Conservation (phyloP, 2,329 filamentous ascomycete species). For the Akanthomyces dipterigenus region DNA sequence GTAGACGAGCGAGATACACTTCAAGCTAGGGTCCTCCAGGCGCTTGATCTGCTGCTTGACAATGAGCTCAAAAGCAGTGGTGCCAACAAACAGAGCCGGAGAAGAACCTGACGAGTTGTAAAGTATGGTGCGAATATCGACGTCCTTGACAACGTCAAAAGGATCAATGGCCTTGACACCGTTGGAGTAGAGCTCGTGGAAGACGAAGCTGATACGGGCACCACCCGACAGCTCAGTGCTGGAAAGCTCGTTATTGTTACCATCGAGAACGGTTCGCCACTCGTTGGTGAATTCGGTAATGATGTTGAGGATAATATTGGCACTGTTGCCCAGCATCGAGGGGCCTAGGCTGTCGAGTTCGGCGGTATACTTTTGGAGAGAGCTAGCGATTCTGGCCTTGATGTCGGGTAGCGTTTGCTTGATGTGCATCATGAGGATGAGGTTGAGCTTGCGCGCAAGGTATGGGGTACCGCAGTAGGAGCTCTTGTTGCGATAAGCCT, state of each 20-base stretch:
- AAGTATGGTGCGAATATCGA: constrained; percentile 92
- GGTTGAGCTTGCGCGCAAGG: constrained; percentile 89
- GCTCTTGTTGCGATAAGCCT: constrained; percentile 97
- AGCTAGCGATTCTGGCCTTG: constrained; percentile 92
- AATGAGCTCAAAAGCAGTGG: constrained; percentile 95
- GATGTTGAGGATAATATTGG: constrained; percentile 95
- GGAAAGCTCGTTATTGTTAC: constrained; percentile 93
- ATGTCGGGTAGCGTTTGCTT: constrained; percentile 98
- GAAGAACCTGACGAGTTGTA: constrained; percentile 99
- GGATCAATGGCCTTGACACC: constrained; percentile 97
- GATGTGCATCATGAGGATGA: constrained; percentile 99
- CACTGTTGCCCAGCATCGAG: constrained; percentile 90
- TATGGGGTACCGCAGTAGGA: constrained; percentile 98
- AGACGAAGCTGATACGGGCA: constrained; percentile 97
- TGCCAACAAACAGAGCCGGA: constrained; percentile 92
- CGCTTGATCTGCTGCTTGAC: constrained; percentile 98
- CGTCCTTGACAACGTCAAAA: constrained; percentile 95
- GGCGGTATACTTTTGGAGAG: constrained; percentile 80
- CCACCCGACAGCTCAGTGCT: constrained; percentile 91
- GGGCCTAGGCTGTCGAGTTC: constrained; percentile 83
- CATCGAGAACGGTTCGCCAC: constrained; percentile 91
- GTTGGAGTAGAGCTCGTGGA: constrained; percentile 96
- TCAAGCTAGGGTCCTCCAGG: constrained; percentile 90
- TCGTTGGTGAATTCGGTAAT: constrained; percentile 99
- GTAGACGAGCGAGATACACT: constrained; percentile 95